Percentiles rank a stretch among this genome's conserved stretches.
These are phyloP conservation scores for Leersia perrieri DNA, from an alignment of 176 grass and related monocot genomes.

Conservation along the genomic window DNA sequence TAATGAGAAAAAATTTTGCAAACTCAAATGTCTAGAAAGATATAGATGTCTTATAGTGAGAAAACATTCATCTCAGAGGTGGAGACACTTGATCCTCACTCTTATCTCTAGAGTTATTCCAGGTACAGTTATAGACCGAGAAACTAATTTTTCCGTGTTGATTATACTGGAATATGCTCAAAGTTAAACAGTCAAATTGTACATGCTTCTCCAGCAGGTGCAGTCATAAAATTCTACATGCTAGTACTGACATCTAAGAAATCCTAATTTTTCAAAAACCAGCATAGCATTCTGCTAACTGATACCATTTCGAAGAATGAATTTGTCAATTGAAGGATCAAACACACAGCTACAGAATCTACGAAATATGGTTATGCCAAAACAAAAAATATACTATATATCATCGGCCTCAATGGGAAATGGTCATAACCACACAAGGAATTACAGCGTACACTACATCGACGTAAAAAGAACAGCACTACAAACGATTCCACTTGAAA, in stretches of 20 bases:
- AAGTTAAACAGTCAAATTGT: not conserved
- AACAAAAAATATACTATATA: not conserved
- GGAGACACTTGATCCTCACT: not conserved
- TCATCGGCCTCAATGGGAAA: not conserved
- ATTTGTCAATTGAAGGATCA: not conserved
- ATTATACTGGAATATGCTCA: not conserved
- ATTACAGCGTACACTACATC: not conserved
- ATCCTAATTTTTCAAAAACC: not conserved
- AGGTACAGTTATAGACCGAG: conserved; percentile 1
- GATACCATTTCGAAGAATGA: not conserved
- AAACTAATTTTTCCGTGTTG: conserved; percentile 4
- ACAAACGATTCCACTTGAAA: not conserved
- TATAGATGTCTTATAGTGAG: not conserved
- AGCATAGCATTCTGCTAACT: not conserved
- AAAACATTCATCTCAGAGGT: not conserved
- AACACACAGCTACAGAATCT: not conserved
- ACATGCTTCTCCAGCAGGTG: not conserved
- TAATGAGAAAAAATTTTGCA: not conserved
- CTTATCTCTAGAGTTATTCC: not conserved
- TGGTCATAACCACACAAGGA: not conserved
- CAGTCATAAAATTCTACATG: not conserved
- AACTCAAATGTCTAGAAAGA: not conserved
- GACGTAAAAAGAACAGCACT: not conserved
- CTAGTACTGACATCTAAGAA: not conserved
- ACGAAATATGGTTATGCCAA: not conserved